Base-by-base conservation (phyloP, 306 rosid genomes). In the Quercus bicolor region DNA sequence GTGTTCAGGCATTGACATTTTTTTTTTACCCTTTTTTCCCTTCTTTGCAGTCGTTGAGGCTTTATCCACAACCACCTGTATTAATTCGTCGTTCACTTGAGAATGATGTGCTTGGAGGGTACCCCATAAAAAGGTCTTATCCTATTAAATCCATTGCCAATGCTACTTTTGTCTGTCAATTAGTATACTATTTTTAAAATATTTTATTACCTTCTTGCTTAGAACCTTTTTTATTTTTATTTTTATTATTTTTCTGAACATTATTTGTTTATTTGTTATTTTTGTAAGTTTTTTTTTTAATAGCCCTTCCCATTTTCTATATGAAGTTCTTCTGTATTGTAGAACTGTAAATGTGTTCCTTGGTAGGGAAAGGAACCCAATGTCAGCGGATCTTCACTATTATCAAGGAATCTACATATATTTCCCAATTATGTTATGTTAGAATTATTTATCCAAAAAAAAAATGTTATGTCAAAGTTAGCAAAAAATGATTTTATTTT, bases 41-140 rank as follows among this genome's bases (percentile, higher is more conserved):
- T 54, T 70, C 65, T 76, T 56, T 69, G 64, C 81, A 95, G 99
- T 93, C 98, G 74, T 74, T 95, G 84, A 90, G 99, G 96, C 98
- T 95, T 81, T 95, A 91, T 82, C 99, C 98, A 55, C 99, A 95
- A 77, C 99, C 99, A 72, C 99, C 99, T 12, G 99, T 95, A 80
- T 82, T 95, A 76, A 95, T 95, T 73, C 99, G 98, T 33, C 97
- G 99, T 62, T 87, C 99, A 82, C 69, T 93, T 73, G 96, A 83
- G 54, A 62, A 85, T 72, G 99, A 95, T 78, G 78, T 68, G 85
- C 96, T 95, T 53, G 98, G 97, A 70, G 82, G 78, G 81, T 95
- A 87, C 85, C 91, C 94, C 23, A 91, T 93, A 78, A 91, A 84
- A 83, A 91, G 94, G 99, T 93, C 33, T 76, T 88, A 80, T 57